phyloP scores from a whole-genome alignment of 1,284 basidiomycete species.

The Puccinia horiana region DNA sequence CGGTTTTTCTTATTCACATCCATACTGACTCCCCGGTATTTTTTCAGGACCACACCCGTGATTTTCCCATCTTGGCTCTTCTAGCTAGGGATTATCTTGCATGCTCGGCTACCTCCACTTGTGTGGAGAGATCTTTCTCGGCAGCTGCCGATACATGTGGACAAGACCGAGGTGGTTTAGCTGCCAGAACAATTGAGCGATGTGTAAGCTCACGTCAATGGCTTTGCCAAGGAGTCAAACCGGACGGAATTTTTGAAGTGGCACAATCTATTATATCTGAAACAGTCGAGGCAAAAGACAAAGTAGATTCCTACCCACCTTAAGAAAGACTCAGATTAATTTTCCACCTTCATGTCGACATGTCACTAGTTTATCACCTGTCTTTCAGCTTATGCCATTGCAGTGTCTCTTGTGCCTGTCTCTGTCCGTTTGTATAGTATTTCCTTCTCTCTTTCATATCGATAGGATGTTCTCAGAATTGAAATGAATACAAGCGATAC shows the following conservation, averaged over 20 bases:
- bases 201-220: constrained; percentile 13
- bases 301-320: no score
- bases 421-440: no score
- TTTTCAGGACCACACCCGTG: background rate
- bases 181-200: constrained; percentile 1
- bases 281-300: background rate
- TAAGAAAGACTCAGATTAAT: no score
- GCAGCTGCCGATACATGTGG: constrained; percentile 4
- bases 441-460: no score
- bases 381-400: no score
- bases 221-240: background rate
- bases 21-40: no score
- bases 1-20: no score
- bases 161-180: background rate
- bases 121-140: constrained; percentile 3
- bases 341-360: no score
- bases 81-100: constrained; percentile 3
- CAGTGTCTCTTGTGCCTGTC: no score
- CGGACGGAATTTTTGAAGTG: background rate
- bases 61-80: background rate
- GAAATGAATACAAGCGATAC: no score
- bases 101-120: background rate
- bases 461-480: no score
- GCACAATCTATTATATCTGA: background rate
- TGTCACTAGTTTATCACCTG: no score